Conservation (phyloP, 305 asterid species). For the Fraxinus paxiana region DNA sequence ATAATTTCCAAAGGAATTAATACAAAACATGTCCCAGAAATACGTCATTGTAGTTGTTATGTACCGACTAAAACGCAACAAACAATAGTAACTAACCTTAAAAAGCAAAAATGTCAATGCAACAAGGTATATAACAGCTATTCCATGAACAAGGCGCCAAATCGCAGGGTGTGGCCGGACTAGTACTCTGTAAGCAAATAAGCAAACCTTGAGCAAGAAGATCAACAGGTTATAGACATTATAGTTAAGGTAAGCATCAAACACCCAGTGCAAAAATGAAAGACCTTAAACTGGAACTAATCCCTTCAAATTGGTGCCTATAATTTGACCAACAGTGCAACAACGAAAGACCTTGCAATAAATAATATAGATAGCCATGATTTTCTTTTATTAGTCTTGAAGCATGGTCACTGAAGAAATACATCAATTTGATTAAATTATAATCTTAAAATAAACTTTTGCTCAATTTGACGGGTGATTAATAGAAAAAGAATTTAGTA, state of each 20-base stretch:
- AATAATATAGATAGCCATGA: not conserved
- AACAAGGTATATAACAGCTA: conserved; percentile 87
- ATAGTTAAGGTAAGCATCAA: not conserved
- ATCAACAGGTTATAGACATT: not conserved
- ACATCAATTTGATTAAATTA: not conserved
- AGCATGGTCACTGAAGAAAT: not conserved
- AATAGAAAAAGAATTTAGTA: not conserved
- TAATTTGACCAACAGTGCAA: not conserved
- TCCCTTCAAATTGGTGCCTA: not conserved
- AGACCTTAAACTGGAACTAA: not conserved
- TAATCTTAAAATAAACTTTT: not conserved
- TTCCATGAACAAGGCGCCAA: conserved; percentile 98
- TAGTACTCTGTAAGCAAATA: conserved; percentile 58
- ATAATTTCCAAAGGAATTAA: not conserved
- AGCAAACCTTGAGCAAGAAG: not conserved
- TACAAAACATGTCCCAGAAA: conserved; percentile 1
- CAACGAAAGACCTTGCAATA: not conserved
- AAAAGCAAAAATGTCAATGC: conserved; percentile 89
- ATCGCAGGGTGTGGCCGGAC: conserved; percentile 96
- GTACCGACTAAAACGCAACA: not conserved
- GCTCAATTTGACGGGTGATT: not conserved
- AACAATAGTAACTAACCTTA: conserved; percentile 54
- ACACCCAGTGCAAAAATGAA: not conserved
- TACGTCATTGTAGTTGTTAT: not conserved
- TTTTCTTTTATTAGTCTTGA: not conserved